Base-by-base conservation (phyloP, 140 eudicot species). In the Erigeron philadelphicus region DNA sequence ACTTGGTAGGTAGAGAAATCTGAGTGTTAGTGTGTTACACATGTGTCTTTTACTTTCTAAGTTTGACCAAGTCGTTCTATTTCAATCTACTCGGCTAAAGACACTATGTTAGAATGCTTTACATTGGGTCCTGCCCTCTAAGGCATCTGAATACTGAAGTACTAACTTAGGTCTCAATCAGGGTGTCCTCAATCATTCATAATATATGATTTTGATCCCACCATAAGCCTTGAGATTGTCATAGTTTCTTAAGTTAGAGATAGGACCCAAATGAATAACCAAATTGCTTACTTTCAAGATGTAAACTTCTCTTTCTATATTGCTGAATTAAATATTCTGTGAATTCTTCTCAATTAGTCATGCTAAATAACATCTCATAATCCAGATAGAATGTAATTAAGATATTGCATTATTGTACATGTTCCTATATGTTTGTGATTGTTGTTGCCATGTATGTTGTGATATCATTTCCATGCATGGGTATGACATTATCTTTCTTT, bases 181-280 rank as follows among this genome's bases (percentile, higher is more conserved):
- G 16, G 56, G 56, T 16, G 16, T 13, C 1, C 11, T 44, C 2
- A 1, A 21, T 71, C 55, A 46, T 47, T 17, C 15, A 40, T 60
- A 16, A 18, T 40, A 11, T 60, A 25, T 71, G 61, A 49, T 40
- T 8, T 60, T 71, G 68, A 46, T 59, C 48, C 16, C 8, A 17
- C 67, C 46, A 21, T 1, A 12, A 18, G 21, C 17, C 23, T 31
- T 16, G 63, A 10, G 21, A 31, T 31, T 3, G 41, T 31, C 55
- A 6, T 8, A 42, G 31, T 25, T 56, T 70, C 45, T 25, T n/a
- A 60, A 4, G 38, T 58, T 57, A 59, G 31, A 53, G 49, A 15
- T 49, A 68, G 16, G 18, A 17, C 64, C 52, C 1, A 35, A 35
- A 35, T 16, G 73, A 47, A 47, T 66, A 12, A 47, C 12, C 11